Conservation (phyloP, 352 stramenopile genomes). For the Thalassiosira exigua region DNA sequence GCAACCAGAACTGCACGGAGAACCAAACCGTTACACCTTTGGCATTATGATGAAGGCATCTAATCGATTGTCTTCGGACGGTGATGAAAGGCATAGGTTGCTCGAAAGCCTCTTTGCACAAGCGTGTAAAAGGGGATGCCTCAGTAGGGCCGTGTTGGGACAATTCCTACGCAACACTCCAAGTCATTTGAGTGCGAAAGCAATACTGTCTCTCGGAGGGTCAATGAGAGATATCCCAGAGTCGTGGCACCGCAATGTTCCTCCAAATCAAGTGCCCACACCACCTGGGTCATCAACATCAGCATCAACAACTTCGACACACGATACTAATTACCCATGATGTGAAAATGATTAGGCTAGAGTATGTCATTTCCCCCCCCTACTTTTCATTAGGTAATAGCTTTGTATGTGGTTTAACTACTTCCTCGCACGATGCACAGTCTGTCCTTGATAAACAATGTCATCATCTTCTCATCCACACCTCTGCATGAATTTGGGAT, state of each 20-base stretch:
- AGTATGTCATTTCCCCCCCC: too few relatives aligned
- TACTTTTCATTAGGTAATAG: too few relatives aligned
- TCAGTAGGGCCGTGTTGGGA: slow-evolving; percentile 28
- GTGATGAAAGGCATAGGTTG: slow-evolving; percentile 36
- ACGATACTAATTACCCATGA: too few relatives aligned
- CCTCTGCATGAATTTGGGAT: too few relatives aligned
- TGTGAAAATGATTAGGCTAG: too few relatives aligned
- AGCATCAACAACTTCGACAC: too few relatives aligned
- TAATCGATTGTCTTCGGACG: slow-evolving; percentile 34
- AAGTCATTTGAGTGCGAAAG: slow-evolving; percentile 30
- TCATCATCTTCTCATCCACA: too few relatives aligned
- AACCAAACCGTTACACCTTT: slow-evolving; percentile 51
- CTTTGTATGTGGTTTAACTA: too few relatives aligned
- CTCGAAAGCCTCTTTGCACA: slow-evolving; percentile 52
- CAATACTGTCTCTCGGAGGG: slow-evolving; percentile 41
- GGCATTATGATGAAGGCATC: slow-evolving; percentile 61
- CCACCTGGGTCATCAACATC: too few relatives aligned
- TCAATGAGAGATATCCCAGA: slow-evolving; percentile 50
- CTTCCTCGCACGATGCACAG: too few relatives aligned
- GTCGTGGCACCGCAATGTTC: slow-evolving; percentile 48
- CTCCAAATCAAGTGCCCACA: slow-evolving; percentile 27
- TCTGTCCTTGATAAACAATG: too few relatives aligned
- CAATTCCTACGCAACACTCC: slow-evolving; percentile 41
- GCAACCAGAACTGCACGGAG: slow-evolving; percentile 31
- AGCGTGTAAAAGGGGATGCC: slow-evolving; percentile 39